phyloP scores from a whole-genome alignment of 1,284 basidiomycete species.

The Ganoderma resinaceum region DNA sequence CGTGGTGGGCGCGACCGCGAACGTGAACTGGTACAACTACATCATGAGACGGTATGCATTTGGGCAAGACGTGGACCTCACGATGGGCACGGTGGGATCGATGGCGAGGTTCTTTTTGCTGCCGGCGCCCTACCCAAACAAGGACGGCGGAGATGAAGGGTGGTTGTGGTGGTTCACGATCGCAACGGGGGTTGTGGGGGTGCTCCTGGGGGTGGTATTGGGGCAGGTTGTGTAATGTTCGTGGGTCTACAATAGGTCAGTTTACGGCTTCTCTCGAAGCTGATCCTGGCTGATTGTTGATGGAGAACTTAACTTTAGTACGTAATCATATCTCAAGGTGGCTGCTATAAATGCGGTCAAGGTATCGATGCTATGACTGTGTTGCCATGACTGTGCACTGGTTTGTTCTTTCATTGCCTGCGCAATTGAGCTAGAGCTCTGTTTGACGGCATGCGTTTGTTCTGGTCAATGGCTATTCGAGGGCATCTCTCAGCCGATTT shows the following conservation, averaged over 20 bases:
- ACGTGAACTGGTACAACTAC: slow-evolving; percentile 38
- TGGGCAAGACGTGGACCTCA: slow-evolving; percentile 27
- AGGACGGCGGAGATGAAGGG: background rate
- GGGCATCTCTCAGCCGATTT: too few species aligned
- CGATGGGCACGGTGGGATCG: slow-evolving; percentile 30
- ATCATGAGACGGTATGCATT: slow-evolving; percentile 35
- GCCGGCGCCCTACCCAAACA: slow-evolving; percentile 26
- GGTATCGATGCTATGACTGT: too few species aligned
- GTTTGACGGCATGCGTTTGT: background rate
- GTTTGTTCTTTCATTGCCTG: background rate
- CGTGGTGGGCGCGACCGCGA: slow-evolving; percentile 36
- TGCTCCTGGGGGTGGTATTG: slow-evolving; percentile 13
- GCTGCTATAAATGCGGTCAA: too few species aligned
- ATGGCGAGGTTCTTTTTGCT: slow-evolving; percentile 35
- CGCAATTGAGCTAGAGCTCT: background rate
- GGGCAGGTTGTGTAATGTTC: slow-evolving; percentile 10
- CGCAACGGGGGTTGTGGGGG: slow-evolving; percentile 12
- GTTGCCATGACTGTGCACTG: too few species aligned
- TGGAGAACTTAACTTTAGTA: background rate
- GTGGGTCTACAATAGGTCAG: background rate
- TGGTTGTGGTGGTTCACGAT: slow-evolving; percentile 13
- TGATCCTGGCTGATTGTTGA: background rate
- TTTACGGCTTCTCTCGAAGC: background rate
- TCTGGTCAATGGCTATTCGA: background rate
- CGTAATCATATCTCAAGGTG: too few species aligned